Percentiles rank a stretch among this genome's conserved stretches.
These are phyloP conservation scores for Bothriochloa decipiens DNA, from an alignment of 176 grass and related monocot species.

Conservation along the genomic window DNA sequence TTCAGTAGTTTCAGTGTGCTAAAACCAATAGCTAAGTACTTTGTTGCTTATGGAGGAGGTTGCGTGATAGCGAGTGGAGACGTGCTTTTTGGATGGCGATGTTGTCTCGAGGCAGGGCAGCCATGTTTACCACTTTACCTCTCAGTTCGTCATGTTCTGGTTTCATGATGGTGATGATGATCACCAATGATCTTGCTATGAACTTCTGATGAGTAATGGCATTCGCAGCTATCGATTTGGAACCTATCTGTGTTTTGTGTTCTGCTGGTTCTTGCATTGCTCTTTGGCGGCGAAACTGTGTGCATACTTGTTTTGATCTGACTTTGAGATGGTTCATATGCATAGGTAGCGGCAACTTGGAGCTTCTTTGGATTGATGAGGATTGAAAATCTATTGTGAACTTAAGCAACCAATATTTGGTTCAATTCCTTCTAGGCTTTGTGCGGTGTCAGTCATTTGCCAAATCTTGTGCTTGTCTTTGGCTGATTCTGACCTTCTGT, in stretches of 20 bases:
- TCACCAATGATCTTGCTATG: neutral
- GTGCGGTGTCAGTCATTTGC: no score
- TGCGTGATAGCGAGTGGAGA: neutral
- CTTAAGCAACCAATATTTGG: no score
- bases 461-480: no score
- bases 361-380: neutral
- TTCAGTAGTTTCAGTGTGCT: neutral
- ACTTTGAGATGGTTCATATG: no score
- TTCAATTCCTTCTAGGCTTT: no score
- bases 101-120: neutral
- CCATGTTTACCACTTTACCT: constrained; percentile 14
- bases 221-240: neutral
- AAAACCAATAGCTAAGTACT: neutral
- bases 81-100: neutral
- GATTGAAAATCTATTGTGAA: no score
- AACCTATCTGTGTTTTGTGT: neutral
- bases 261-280: neutral
- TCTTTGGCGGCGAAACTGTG: no score
- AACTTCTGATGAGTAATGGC: neutral
- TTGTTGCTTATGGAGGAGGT: constrained; percentile 7
- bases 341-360: no score
- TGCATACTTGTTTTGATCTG: no score
- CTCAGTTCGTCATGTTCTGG: neutral
- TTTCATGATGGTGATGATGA: neutral
- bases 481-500: no score